phyloP scores from a whole-genome alignment of 108 stramenopile species.

The Skeletonema marinoi region DNA sequence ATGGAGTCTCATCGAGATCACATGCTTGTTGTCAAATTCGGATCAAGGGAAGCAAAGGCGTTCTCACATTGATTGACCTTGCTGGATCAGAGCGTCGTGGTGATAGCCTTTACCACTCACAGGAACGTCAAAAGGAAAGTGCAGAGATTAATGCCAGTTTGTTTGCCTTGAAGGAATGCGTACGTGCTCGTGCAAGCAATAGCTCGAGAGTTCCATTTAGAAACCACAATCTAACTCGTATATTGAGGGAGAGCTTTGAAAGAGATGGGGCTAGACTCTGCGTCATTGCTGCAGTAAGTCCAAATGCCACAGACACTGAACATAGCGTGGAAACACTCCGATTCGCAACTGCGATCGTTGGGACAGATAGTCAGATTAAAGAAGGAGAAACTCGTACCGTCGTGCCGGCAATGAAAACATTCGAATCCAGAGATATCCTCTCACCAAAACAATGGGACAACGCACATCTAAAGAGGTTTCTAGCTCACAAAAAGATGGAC shows the following conservation, averaged over 20 bases:
- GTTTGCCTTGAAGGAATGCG: conserved; percentile 76
- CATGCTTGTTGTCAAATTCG: conserved; percentile 60
- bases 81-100: conserved; percentile 81
- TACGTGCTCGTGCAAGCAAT: conserved; percentile 57
- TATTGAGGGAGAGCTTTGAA: conserved; percentile 64
- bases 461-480: conserved; percentile 31
- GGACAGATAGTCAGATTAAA: conserved; percentile 34
- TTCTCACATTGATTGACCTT: conserved; percentile 72
- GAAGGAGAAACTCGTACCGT: conserved; percentile 42
- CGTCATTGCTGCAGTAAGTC: conserved; percentile 64
- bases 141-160: conserved; percentile 80
- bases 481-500: conserved; percentile 37
- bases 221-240: conserved; percentile 62
- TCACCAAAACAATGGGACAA: conserved; percentile 42
- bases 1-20: conserved; percentile 49
- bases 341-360: conserved; percentile 50
- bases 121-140: conserved; percentile 61
- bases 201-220: conserved; percentile 45
- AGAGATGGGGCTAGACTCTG: conserved; percentile 49
- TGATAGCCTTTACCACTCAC: conserved; percentile 59
- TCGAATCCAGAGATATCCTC: neutral
- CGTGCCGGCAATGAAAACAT: neutral
- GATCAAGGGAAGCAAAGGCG: conserved; percentile 42
- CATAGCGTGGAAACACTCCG: conserved; percentile 70
- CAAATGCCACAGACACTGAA: conserved; percentile 68